These are phyloP conservation scores for Thielaviopsis punctulata DNA, from an alignment of 2,329 filamentous ascomycete species.

Conservation along the genomic window DNA sequence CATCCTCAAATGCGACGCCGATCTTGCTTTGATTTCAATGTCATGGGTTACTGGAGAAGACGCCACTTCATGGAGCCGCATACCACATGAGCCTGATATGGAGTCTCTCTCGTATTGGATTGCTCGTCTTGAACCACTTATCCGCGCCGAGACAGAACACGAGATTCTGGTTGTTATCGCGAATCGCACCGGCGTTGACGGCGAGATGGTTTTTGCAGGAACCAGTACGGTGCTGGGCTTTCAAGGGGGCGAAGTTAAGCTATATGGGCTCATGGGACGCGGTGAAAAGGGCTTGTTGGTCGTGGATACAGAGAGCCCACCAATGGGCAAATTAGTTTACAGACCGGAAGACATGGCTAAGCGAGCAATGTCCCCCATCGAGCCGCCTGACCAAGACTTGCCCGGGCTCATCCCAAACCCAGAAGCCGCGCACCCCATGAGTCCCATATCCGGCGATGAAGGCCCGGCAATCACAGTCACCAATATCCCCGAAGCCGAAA, in stretches of 20 bases:
- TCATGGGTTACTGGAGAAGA: conserved; percentile 53
- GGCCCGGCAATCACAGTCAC: background rate
- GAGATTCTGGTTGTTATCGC: conserved; percentile 54
- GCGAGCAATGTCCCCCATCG: background rate
- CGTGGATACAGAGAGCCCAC: conserved; percentile 38
- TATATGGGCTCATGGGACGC: conserved; percentile 57
- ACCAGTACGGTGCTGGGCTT: conserved; percentile 57
- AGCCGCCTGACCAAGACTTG: background rate
- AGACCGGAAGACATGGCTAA: conserved; percentile 3
- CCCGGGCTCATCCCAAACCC: conserved; percentile 9
- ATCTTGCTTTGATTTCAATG: conserved; percentile 56
- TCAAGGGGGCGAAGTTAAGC: conserved; percentile 42
- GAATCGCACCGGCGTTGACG: conserved; percentile 53
- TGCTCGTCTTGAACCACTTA: conserved; percentile 48
- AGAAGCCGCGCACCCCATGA: background rate
- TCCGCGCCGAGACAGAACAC: conserved; percentile 30
- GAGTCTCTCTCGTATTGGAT: conserved; percentile 64
- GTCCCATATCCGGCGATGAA: background rate
- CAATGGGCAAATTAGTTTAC: conserved; percentile 28
- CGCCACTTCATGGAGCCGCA: conserved; percentile 26
- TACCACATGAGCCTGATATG: conserved; percentile 45
- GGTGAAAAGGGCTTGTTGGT: conserved; percentile 50
- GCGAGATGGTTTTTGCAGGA: conserved; percentile 50
- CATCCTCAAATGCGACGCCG: conserved; percentile 35
- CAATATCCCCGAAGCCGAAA: background rate